Conservation (phyloP, 176 grass and related monocot species). For the Lolium multiflorum region DNA sequence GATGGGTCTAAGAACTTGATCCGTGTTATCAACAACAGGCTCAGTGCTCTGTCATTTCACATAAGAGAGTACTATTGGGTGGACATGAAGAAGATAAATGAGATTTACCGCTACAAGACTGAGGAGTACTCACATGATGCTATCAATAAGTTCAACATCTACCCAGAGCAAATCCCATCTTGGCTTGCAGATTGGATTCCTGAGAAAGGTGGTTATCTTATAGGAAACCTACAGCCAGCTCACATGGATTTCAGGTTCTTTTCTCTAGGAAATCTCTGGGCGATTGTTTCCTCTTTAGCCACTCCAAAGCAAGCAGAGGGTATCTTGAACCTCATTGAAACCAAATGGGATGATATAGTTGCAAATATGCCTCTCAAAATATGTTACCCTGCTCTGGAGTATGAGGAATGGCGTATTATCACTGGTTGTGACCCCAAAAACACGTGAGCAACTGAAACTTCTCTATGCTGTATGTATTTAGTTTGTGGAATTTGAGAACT, state of each 20-base stretch:
- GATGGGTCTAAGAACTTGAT: conserved; percentile 74
- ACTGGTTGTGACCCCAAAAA: conserved; percentile 98
- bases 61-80: conserved; percentile 93
- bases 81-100: conserved; percentile 93
- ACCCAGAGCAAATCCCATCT: conserved; percentile 87
- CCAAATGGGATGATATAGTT: conserved; percentile 97
- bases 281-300: conserved; percentile 83
- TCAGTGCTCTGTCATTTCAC: conserved; percentile 85
- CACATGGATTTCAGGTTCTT: conserved; percentile 99
- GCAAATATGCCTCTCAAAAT: conserved; percentile 96
- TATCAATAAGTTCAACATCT: conserved; percentile 92
- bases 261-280: conserved; percentile 93
- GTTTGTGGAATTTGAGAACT: conserved; percentile 29
- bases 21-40: conserved; percentile 74
- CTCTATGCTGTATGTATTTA: conserved; percentile 32
- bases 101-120: conserved; percentile 92
- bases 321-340: conserved; percentile 91
- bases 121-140: conserved; percentile 92
- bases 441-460: conserved; percentile 62
- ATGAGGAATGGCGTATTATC: conserved; percentile 94
- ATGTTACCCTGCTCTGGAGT: conserved; percentile 95
- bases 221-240: conserved; percentile 86
- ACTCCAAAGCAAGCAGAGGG: conserved; percentile 86
- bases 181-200: conserved; percentile 92
- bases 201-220: conserved; percentile 86